Evolutionary conservation across 345 rosid species (phyloP), one percentile per base, ranked within the genome.

Genomic region (Tarenaya hassleriana): DNA sequence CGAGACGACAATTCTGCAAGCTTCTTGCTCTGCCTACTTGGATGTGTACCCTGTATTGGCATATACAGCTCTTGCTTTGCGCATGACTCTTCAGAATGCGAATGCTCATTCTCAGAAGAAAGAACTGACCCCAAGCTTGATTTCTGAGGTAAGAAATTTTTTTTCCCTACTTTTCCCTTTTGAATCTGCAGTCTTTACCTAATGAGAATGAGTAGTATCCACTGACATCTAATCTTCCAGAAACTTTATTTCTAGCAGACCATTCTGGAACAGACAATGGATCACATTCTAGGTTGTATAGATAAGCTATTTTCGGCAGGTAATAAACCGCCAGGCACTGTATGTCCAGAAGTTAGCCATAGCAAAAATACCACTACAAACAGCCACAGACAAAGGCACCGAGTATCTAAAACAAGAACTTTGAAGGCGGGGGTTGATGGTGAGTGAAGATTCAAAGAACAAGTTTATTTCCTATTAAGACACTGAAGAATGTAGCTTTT

Each of bases 1-100:
- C 7, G 88, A 81, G 70, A 76, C 71, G 74, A 79, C 90, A 71
- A 75, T 92, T 55, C 52, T 72, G 58, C 94, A 88, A 44, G 71
- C 84, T 16, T 33, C 64, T 66, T 19, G 55, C 47, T 65, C 58
- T 48, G 75, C 66, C 18, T 81, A 66, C 58, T 73, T 84, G 86
- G 87, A 82, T 48, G 61, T 64, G 39, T 61, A 57, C 71, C 96
- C 96, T 68, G 70, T 85, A 50, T 37, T 74, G 59, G 86, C 98
- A 50, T 92, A 77, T 69, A 62, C 92, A 20, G 70, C 80, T 59
- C 78, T 92, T 59, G 81, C 84, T 51, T 54, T 84, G 61, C 86
- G 79, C 55, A 72, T 69, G 77, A 60, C 73, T 35, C 52, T 81
- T 52, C 70, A 72, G 66, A 70, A 64, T 65, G 48, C 40, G 19